Base-by-base conservation (phyloP, 1,139 yeast genomes). In the Petasospora fabianii region DNA sequence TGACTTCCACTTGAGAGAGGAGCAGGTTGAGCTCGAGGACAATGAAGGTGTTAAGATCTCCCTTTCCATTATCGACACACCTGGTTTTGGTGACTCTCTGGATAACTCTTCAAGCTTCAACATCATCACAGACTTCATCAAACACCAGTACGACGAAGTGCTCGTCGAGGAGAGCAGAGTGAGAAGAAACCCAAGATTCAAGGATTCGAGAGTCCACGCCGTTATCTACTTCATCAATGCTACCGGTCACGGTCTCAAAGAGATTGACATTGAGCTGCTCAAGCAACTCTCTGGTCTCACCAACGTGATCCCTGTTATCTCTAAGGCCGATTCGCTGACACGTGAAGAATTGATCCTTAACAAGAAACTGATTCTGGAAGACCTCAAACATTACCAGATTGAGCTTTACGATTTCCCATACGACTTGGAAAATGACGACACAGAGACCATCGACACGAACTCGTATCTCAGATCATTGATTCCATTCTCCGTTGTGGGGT, bases 91-190 rank as follows among this genome's bases (percentile, higher is more conserved):
- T 13, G 86, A 79, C 49, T 80, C 84, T 32, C 63, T 83, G 51
- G 81, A 83, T 55, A 82, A 82, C 57, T 77, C 78, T 36, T 53
- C 69, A 42, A 72, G 67, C 58, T 82, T 83, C 56, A 71, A 69
- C 35, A 74, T 82, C 46, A 75, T 84, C 47, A 83, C 80, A 37
- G 85, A 81, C 57, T 82, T 77, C 55, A 68, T 84, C 49, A 81
- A 80, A 53, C 87, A 81, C 56, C 92, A 84, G 60, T 83, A 81
- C 58, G 98, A 92, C 62, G 87, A 84, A 53, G 94, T 90, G 29
- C 73, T 92, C 50, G 81, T 86, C 12, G 97, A 92, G 62, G 97
- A 92, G 61, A 82, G 95, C 14, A 75, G 95, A 48, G 86, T 92
- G 50, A 80, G 85, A 64, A 79, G 98, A 73, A 84, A 84, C 56